Conservation (phyloP, 345 rosid genomes). For the Garcia nutans region DNA sequence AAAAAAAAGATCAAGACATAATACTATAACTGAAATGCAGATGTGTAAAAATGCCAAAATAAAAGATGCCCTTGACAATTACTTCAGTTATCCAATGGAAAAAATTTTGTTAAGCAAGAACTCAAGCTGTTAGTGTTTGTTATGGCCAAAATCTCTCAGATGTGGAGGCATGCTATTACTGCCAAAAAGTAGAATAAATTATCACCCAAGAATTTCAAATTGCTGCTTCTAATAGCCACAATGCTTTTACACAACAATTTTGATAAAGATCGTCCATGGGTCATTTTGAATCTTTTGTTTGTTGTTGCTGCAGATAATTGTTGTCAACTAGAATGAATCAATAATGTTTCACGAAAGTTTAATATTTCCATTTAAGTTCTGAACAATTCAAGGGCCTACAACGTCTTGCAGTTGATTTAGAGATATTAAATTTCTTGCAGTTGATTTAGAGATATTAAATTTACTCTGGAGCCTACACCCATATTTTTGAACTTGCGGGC, state of each 20-base stretch:
- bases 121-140: neutral
- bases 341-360: too few relatives aligned
- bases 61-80: neutral
- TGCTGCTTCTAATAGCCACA: too few relatives aligned
- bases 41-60: neutral
- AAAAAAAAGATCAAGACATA: neutral
- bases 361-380: too few relatives aligned
- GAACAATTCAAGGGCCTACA: too few relatives aligned
- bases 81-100: constrained; percentile 1
- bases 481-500: neutral
- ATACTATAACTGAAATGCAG: neutral
- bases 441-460: too few relatives aligned
- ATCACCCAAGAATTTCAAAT: neutral
- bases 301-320: too few relatives aligned
- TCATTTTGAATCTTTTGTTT: too few relatives aligned
- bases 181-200: neutral
- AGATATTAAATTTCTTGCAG: neutral
- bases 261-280: too few relatives aligned
- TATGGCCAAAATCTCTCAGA: neutral
- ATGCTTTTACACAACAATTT: too few relatives aligned
- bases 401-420: too few relatives aligned
- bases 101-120: neutral
- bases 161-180: neutral
- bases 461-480: neutral
- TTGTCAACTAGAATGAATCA: too few relatives aligned